A percentile compares a stretch with the other conserved stretches of the same genome.
These are phyloP conservation scores for Neurospora crassa DNA, from an alignment of 2,329 filamentous ascomycete species.

Conservation along the genomic window DNA sequence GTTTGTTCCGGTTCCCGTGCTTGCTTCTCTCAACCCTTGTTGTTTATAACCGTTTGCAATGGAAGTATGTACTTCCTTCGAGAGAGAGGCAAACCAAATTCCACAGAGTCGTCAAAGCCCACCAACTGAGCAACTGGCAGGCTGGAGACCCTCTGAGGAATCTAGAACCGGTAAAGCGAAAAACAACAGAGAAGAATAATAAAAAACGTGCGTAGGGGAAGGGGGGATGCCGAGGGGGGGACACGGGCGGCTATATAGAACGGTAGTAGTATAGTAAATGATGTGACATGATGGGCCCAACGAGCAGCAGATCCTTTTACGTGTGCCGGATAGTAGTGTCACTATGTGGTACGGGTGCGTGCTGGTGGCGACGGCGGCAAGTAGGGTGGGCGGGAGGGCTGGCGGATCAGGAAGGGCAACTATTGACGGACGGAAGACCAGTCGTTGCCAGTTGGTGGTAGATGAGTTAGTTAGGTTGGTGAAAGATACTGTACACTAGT, in stretches of 20 bases:
- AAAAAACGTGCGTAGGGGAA: slow-evolving; percentile 8
- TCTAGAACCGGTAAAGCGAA: slow-evolving; percentile 2
- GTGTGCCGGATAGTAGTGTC: slow-evolving; percentile 6
- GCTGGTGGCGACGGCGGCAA: background rate
- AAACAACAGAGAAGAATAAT: slow-evolving; percentile 5
- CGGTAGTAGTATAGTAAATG: background rate
- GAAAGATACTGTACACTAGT: background rate
- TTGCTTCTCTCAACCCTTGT: background rate
- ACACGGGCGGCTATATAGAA: slow-evolving; percentile 20
- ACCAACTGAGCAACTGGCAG: slow-evolving; percentile 6
- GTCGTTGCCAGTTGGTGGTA: background rate
- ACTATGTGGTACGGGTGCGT: slow-evolving; percentile 2
- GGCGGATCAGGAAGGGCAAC: background rate
- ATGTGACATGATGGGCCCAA: background rate
- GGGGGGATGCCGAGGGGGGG: slow-evolving; percentile 11
- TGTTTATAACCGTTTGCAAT: slow-evolving; percentile 2
- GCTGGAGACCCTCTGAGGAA: background rate
- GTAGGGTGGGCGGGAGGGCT: slow-evolving; percentile 4
- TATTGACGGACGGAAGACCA: background rate
- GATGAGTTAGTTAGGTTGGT: background rate
- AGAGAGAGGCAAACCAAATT: background rate
- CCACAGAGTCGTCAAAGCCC: background rate
- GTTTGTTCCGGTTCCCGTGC: background rate
- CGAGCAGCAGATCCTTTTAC: background rate
- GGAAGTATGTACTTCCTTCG: background rate